A percentile compares a stretch with the other conserved stretches of the same genome.
These are phyloP conservation scores for Wallacemonas rigidus DNA, from an alignment of 208 protist genomes.

Conservation along the genomic window DNA sequence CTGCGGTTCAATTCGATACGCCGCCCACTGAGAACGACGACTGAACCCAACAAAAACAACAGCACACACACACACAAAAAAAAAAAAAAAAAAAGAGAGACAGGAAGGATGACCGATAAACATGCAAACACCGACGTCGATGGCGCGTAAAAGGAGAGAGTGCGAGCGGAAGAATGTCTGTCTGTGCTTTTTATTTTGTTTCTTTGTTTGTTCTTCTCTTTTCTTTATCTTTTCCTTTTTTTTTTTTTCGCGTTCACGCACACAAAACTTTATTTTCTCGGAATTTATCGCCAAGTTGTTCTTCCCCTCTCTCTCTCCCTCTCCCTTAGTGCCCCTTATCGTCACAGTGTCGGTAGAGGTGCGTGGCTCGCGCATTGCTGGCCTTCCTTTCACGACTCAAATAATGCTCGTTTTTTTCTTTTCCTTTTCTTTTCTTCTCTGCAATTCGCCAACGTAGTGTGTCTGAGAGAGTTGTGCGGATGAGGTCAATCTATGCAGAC, in stretches of 20 bases:
- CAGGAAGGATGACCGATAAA: background rate
- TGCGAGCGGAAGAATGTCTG: too few relatives aligned
- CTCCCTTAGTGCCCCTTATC: background rate
- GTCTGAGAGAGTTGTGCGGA: too few relatives aligned
- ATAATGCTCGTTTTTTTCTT: background rate
- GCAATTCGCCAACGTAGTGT: background rate
- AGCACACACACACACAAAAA: constrained; percentile 5
- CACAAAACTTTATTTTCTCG: too few relatives aligned
- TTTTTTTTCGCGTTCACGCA: background rate
- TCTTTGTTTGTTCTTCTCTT: background rate
- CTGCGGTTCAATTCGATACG: background rate
- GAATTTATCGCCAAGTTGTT: background rate
- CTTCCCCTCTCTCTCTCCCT: background rate
- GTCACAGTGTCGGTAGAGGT: too few relatives aligned
- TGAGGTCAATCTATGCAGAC: too few relatives aligned
- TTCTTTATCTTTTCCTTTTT: background rate
- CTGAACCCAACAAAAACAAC: too few relatives aligned
- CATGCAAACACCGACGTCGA: too few relatives aligned
- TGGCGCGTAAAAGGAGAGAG: too few relatives aligned
- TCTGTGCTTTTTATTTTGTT: background rate
- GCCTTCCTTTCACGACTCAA: background rate
- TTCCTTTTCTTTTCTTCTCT: background rate
- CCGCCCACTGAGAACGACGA: background rate
- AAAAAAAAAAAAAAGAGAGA: background rate
- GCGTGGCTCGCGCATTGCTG: too few relatives aligned